phyloP scores from a whole-genome alignment of 352 stramenopile species.

The Aphanomyces astaci region DNA sequence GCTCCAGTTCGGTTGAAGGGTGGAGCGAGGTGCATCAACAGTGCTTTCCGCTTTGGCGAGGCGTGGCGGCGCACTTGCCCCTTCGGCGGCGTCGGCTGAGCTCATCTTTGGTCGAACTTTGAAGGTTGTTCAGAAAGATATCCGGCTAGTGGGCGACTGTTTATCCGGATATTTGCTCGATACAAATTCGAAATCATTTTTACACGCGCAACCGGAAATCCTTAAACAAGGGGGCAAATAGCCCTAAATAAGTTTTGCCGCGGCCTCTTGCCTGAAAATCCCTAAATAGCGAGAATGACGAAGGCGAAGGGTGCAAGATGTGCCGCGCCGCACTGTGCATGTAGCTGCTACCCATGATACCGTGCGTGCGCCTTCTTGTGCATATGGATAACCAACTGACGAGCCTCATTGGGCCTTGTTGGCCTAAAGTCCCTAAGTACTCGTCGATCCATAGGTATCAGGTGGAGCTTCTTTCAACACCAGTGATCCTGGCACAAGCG shows the following conservation, averaged over 20 bases:
- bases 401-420: no score
- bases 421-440: no score
- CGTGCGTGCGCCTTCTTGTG: no score
- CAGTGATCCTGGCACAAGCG: no score
- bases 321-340: no score
- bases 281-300: no score
- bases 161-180: neutral
- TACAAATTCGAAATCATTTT: neutral
- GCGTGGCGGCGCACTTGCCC: constrained; percentile 17
- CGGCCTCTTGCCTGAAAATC: no score
- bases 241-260: neutral
- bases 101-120: neutral
- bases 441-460: no score
- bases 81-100: constrained; percentile 1
- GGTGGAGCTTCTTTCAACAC: no score
- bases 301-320: no score
- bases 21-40: neutral
- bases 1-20: constrained; percentile 14
- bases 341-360: no score
- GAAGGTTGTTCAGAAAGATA: neutral
- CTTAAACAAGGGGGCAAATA: neutral
- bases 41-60: constrained; percentile 6
- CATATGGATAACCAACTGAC: no score
- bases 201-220: neutral
- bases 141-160: neutral